Evolutionary conservation across 2,329 filamentous ascomycete species (phyloP).

Genomic region (Sarocladium kiliense): DNA sequence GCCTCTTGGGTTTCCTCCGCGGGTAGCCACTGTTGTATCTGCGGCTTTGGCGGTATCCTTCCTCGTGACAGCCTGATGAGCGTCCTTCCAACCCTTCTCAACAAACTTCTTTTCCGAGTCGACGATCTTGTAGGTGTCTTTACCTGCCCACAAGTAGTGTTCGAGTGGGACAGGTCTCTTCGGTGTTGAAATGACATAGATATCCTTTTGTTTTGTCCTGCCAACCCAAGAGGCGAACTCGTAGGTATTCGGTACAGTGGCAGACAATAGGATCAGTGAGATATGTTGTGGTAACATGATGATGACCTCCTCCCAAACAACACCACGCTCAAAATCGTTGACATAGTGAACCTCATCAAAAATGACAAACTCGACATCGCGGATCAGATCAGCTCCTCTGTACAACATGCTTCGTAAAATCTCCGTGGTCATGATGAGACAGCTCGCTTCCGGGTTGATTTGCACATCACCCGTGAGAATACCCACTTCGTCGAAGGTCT

Average conservation of each 20-base stretch:
- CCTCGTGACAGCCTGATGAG: constrained; percentile 74
- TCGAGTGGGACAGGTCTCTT: constrained; percentile 93
- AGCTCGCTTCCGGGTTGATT: constrained; percentile 97
- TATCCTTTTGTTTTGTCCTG: constrained; percentile 95
- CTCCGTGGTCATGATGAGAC: constrained; percentile 98
- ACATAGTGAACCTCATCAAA: constrained; percentile 99
- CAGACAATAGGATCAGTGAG: constrained; percentile 88
- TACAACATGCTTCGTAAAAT: constrained; percentile 99
- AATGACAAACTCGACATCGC: constrained; percentile 96
- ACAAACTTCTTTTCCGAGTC: constrained; percentile 87
- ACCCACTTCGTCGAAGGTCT: constrained; percentile 93
- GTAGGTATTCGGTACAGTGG: constrained; percentile 94
- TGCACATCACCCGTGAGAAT: constrained; percentile 99
- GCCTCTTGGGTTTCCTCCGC: constrained; percentile 33
- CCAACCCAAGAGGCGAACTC: constrained; percentile 99
- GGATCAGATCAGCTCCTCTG: constrained; percentile 97
- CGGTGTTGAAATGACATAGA: constrained; percentile 96
- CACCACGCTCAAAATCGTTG: constrained; percentile 88
- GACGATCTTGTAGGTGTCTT: constrained; percentile 90
- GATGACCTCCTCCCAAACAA: constrained; percentile 99
- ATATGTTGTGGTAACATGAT: constrained; percentile 99
- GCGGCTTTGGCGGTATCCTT: constrained; percentile 65
- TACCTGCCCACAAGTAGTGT: constrained; percentile 93
- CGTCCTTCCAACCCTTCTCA: constrained; percentile 91
- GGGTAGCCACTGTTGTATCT: constrained; percentile 26